Evolutionary conservation across 1,284 basidiomycete species (phyloP), one percentile per base, ranked within the genome.

Genomic region (Moniliophthora roreri): DNA sequence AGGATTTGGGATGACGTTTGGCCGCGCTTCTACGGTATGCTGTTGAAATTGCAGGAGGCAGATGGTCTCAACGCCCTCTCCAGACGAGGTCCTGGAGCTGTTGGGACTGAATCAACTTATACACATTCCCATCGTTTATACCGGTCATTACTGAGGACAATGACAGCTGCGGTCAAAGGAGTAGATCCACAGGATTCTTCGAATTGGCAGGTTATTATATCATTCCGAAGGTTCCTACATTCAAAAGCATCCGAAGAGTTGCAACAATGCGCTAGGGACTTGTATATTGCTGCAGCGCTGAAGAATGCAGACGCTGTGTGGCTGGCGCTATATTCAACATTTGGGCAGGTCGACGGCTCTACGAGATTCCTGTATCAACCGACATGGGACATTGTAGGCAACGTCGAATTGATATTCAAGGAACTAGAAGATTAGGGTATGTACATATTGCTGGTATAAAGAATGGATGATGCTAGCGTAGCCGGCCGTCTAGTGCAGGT

Each of bases 1-100:
- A 77, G 89, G 48, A 80, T 97, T 16, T 87, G 93, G 80, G 91
- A 95, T 58, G 91, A 96, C 59, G 80, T 93, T 15, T 96, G 94
- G 93, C 95, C 95, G 1, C 81, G 79, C 24, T 90, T 95, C 63
- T 73, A 73, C 37, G 64, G 60, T 3, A 75, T 95, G 52, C 69
- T 95, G 38, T 67, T 65, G 2, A 75, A 73, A 23, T 78, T 94
- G 21, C 80, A 84, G 42, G 67, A 66, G 16, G 79, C 76, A 11
- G 91, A 95, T 62, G 63, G 73, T 24, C 68, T 72, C 18, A 89
- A 70, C 53, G 90, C 91, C 0, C 72, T 95, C 16, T 73, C 84
- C 4, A 74, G 83, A 40, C 76, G 82, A 11, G 77, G 74, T 3
- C 60, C 57, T 10, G 74, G 74, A 11, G 74, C 70, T 2, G 74